Conservation (phyloP, 2,329 filamentous ascomycete genomes). For the Aspergillus pseudotamarii region DNA sequence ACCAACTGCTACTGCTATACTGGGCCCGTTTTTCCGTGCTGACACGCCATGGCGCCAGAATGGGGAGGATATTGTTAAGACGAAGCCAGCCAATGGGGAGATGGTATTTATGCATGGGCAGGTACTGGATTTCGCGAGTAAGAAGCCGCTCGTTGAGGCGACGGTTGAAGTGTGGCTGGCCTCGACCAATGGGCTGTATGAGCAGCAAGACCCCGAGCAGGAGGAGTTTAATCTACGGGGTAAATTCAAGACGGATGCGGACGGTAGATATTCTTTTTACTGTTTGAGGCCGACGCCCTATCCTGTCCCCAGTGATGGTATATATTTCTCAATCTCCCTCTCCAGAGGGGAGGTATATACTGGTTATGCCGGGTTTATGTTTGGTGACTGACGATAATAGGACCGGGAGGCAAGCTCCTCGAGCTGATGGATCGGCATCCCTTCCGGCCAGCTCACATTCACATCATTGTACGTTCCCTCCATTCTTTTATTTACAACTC, state of each 20-base stretch:
- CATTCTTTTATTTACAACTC: not conserved
- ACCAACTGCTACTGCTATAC: constrained; percentile 74
- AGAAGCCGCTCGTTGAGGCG: constrained; percentile 65
- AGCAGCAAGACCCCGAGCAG: constrained; percentile 73
- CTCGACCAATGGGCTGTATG: constrained; percentile 70
- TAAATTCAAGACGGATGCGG: constrained; percentile 66
- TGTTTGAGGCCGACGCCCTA: constrained; percentile 63
- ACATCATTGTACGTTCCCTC: constrained; percentile 55
- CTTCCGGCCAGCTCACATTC: constrained; percentile 65
- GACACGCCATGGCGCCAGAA: constrained; percentile 71
- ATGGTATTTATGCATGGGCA: constrained; percentile 67
- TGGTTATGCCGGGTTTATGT: not conserved
- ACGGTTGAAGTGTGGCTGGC: constrained; percentile 80
- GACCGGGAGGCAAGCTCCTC: constrained; percentile 61
- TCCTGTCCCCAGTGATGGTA: constrained; percentile 57
- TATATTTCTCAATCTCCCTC: constrained; percentile 2
- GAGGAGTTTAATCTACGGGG: constrained; percentile 74
- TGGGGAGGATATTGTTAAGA: constrained; percentile 65
- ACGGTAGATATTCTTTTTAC: constrained; percentile 66
- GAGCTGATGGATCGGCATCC: constrained; percentile 63
- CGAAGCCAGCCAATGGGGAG: constrained; percentile 51
- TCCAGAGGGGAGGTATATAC: not conserved
- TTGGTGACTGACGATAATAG: constrained; percentile 27
- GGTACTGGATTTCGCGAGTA: constrained; percentile 61
- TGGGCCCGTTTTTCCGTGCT: constrained; percentile 82